These are phyloP conservation scores for Lophiotrema nucula DNA, from an alignment of 495 filamentous ascomycete genomes.

Conservation along the genomic window DNA sequence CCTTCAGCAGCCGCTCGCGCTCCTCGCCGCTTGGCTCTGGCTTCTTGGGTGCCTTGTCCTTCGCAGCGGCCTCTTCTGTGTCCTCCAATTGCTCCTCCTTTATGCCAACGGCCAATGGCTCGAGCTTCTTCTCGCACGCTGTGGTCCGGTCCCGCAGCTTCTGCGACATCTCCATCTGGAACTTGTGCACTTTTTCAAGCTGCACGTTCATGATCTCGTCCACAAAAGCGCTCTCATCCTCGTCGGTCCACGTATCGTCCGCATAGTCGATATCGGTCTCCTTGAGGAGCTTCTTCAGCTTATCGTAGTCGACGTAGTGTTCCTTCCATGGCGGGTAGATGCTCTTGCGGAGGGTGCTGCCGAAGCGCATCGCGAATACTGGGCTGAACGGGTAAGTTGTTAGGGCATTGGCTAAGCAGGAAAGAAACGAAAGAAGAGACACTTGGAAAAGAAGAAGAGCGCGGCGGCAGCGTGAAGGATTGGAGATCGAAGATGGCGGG, in stretches of 20 bases:
- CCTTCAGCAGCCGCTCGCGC: slow-evolving; percentile 56
- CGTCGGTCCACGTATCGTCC: slow-evolving; percentile 74
- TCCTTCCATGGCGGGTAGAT: slow-evolving; percentile 87
- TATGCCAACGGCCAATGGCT: slow-evolving; percentile 42
- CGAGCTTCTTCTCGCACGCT: slow-evolving; percentile 59
- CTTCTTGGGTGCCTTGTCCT: slow-evolving; percentile 40
- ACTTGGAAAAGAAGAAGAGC: not conserved
- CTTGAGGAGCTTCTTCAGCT: slow-evolving; percentile 82
- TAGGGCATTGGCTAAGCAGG: not conserved
- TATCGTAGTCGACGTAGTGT: slow-evolving; percentile 91
- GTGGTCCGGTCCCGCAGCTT: slow-evolving; percentile 68
- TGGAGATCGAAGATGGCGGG: not conserved
- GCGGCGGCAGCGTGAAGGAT: not conserved
- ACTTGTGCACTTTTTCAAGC: slow-evolving; percentile 90
- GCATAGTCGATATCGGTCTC: slow-evolving; percentile 56
- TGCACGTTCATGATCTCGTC: slow-evolving; percentile 92
- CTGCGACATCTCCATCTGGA: slow-evolving; percentile 74
- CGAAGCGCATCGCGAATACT: slow-evolving; percentile 98
- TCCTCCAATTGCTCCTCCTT: slow-evolving; percentile 29
- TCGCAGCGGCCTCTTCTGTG: slow-evolving; percentile 36
- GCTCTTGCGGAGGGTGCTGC: slow-evolving; percentile 74
- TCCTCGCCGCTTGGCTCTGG: slow-evolving; percentile 38
- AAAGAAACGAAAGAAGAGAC: not conserved
- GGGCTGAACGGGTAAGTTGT: too few species aligned
- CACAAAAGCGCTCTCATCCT: slow-evolving; percentile 91